Base-by-base conservation (phyloP, 164 flowering plant genomes). In the Taxillus chinensis region DNA sequence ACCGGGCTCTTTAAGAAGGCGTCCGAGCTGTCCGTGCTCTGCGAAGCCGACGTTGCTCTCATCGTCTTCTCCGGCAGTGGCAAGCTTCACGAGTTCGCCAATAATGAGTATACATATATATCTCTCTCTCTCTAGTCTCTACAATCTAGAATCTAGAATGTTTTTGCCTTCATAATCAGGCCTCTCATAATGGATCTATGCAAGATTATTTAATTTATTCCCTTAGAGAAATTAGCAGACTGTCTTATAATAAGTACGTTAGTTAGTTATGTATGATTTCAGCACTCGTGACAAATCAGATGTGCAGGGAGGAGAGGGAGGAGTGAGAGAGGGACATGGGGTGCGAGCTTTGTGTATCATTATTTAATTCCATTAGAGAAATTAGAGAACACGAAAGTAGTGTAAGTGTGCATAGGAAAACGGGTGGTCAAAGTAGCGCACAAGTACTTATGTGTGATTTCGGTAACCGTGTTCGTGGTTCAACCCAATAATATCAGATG, bases 11-110 rank as follows among this genome's bases (percentile, higher is more conserved):
- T 74, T 39, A 74, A 74, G 67, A 74, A 74, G 52, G 77, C 68
- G 5, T 61, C 48, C 14, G 77, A 73, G 52, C 77, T 73, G 4
- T 73, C 77, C 7, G 67, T 74, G 39, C 62, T 74, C 1, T 74
- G 78, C 45, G 78, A 74, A 43, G 72, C 68, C 14, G 72, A 74
- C 37, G 70, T 74, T 41, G 74, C 70, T 14, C 69, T 74, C 60
- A 71, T 74, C 70, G 46, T 74, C 63, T 74, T 71, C 70, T 74
- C 74, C 37, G 52, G 63, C 66, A 65, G 67, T 12, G 78, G 78
- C 45, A 74, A 66, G 67, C 72, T 74, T 54, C 71, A 6, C 41
- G 66, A 74, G 41, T 71, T 68, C 59, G 62, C 63, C 14, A 71
- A 64, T 68, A 8, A 61, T 10, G 65, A 63, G 75, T 71, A 62